A percentile compares a stretch with the other conserved stretches of the same genome.
Conservation (phyloP, 352 stramenopile species). For the Globisporangium splendens region DNA sequence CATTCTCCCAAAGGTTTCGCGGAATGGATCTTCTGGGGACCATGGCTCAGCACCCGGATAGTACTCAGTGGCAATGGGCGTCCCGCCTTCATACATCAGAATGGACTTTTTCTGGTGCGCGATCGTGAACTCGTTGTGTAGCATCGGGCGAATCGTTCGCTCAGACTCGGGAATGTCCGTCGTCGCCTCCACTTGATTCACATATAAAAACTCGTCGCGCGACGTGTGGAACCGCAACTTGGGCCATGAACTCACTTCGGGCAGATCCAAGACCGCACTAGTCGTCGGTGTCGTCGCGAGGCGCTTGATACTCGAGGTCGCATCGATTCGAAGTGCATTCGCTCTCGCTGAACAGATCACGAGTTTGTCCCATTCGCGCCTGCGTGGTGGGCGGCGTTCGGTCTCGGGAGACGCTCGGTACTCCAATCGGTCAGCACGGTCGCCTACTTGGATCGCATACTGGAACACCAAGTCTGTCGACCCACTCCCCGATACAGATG, state of each 20-base stretch:
- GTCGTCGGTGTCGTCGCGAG: constrained; percentile 35
- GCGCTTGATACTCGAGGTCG: constrained; percentile 41
- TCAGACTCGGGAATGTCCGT: constrained; percentile 18
- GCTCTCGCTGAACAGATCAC: constrained; percentile 35
- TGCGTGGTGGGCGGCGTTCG: constrained; percentile 19
- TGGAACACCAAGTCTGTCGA: constrained; percentile 40
- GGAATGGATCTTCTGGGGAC: constrained; percentile 67
- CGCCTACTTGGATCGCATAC: constrained; percentile 48
- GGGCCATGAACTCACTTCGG: constrained; percentile 59
- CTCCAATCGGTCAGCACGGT: constrained; percentile 56
- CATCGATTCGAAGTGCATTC: constrained; percentile 47
- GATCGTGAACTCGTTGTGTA: constrained; percentile 44
- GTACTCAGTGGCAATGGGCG: constrained; percentile 40
- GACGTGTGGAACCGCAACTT: constrained; percentile 43
- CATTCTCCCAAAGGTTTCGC: constrained; percentile 38
- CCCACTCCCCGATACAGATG: constrained; percentile 41
- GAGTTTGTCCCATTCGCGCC: constrained; percentile 44
- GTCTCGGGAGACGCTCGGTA: constrained; percentile 43
- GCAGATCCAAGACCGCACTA: constrained; percentile 53
- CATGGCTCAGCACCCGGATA: constrained; percentile 44
- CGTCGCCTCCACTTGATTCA: constrained; percentile 42
- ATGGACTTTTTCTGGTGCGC: constrained; percentile 32
- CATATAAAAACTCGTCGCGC: constrained; percentile 31
- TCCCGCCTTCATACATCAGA: constrained; percentile 55
- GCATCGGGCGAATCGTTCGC: not conserved